phyloP scores from a whole-genome alignment of 108 stramenopile species.

The Pseudonitzschia multistriata region DNA sequence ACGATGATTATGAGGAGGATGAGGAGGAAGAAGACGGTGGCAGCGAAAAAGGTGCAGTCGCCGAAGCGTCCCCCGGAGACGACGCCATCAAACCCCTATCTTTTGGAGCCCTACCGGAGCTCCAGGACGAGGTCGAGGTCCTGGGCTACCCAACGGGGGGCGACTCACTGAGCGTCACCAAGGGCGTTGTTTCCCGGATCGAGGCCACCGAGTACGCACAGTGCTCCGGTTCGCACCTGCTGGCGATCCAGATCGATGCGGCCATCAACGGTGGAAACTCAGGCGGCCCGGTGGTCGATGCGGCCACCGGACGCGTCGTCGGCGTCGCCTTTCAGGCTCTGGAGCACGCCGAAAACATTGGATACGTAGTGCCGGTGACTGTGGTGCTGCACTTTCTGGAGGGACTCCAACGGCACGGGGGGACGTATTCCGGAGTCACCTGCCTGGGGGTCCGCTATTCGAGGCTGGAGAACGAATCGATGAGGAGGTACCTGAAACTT shows the following conservation, averaged over 20 bases:
- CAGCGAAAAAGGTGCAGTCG: neutral
- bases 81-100: slow-evolving; percentile 24
- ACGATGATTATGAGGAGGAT: slow-evolving; percentile 2
- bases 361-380: slow-evolving; percentile 59
- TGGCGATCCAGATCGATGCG: slow-evolving; percentile 73
- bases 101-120: slow-evolving; percentile 42
- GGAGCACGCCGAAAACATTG: slow-evolving; percentile 59
- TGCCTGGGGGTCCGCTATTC: slow-evolving; percentile 36
- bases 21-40: neutral
- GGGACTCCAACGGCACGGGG: slow-evolving; percentile 39
- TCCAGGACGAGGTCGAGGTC: slow-evolving; percentile 63
- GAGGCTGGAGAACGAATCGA: slow-evolving; percentile 46
- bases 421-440: slow-evolving; percentile 46
- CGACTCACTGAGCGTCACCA: slow-evolving; percentile 57
- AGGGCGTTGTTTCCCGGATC: slow-evolving; percentile 70
- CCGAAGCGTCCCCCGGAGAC: neutral
- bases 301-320: slow-evolving; percentile 39
- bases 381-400: slow-evolving; percentile 57
- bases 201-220: slow-evolving; percentile 58
- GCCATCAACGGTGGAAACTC: slow-evolving; percentile 66
- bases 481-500: slow-evolving; percentile 40
- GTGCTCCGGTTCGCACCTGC: slow-evolving; percentile 35
- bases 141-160: slow-evolving; percentile 68
- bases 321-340: slow-evolving; percentile 65
- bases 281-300: slow-evolving; percentile 64